These are phyloP conservation scores for Phyllosticta ampelicida DNA, from an alignment of 2,329 filamentous ascomycete genomes.

Conservation along the genomic window DNA sequence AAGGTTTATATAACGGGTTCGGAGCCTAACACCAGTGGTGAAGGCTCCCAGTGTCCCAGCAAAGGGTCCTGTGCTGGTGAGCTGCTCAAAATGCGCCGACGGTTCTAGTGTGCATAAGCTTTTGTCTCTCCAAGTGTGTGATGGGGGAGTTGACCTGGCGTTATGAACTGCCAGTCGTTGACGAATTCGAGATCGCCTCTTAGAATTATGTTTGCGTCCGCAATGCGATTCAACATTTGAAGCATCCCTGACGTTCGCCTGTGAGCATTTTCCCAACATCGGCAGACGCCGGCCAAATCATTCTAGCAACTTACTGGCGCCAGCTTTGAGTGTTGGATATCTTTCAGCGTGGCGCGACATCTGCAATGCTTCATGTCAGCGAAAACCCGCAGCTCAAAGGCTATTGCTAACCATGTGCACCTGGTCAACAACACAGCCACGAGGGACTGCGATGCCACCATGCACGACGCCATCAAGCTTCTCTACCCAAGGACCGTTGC, in stretches of 20 bases:
- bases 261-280: slow-evolving; percentile 12
- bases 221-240: slow-evolving; percentile 38
- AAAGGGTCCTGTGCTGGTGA: slow-evolving; percentile 46
- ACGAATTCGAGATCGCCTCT: slow-evolving; percentile 44
- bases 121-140: background rate
- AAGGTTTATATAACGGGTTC: slow-evolving; percentile 42
- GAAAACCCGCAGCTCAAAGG: background rate
- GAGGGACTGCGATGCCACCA: slow-evolving; percentile 33
- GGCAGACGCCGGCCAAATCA: background rate
- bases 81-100: slow-evolving; percentile 38
- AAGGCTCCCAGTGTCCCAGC: slow-evolving; percentile 45
- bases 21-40: slow-evolving; percentile 42
- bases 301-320: slow-evolving; percentile 33
- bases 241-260: slow-evolving; percentile 31
- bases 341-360: slow-evolving; percentile 48
- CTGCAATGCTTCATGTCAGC: slow-evolving; percentile 22
- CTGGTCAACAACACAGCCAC: slow-evolving; percentile 42
- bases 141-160: slow-evolving; percentile 24
- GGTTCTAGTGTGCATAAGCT: slow-evolving; percentile 19
- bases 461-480: slow-evolving; percentile 33
- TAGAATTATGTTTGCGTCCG: slow-evolving; percentile 29
- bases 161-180: slow-evolving; percentile 46
- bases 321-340: slow-evolving; percentile 44
- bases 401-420: slow-evolving; percentile 42
- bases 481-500: slow-evolving; percentile 46